Evolutionary conservation across 371 early-diverging fungal species (phyloP).

Genomic region (Fennellomyces sp.): DNA sequence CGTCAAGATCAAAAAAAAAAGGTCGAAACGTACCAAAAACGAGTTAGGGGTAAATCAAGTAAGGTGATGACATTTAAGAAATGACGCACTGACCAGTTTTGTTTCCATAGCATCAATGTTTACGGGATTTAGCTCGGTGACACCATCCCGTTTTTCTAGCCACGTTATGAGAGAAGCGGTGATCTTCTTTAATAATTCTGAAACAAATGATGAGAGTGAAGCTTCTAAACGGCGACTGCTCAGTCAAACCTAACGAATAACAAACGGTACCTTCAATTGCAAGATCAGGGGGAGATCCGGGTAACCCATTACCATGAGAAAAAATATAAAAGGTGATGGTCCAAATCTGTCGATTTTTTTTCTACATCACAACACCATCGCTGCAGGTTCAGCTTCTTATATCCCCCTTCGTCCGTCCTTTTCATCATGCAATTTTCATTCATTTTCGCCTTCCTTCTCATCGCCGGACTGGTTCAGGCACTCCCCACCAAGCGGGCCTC

Average conservation of each 20-base stretch:
- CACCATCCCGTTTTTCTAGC: no score
- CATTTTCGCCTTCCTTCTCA: slow-evolving; percentile 14
- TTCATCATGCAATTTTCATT: slow-evolving; percentile 10
- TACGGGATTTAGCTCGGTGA: not conserved
- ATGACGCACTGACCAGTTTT: not conserved
- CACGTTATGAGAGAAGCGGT: no score
- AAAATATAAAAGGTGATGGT: not conserved
- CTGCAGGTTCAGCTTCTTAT: slow-evolving; percentile 15
- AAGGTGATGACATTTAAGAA: no score
- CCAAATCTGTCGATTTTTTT: not conserved
- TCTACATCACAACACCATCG: not conserved
- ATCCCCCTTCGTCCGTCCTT: not conserved
- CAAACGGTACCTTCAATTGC: not conserved
- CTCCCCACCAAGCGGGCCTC: slow-evolving; percentile 22
- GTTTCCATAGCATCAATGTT: not conserved
- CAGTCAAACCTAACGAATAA: slow-evolving; percentile 1
- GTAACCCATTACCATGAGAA: not conserved
- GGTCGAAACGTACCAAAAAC: no score
- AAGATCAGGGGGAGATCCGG: not conserved
- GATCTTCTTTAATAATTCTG: no score
- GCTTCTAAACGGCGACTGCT: no score
- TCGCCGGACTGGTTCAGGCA: slow-evolving; percentile 27
- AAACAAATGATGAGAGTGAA: no score
- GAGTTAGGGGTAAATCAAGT: no score
- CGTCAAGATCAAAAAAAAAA: no score